These are phyloP conservation scores for Oryza glumipatula DNA, from an alignment of 176 grass and related monocot genomes.

Conservation along the genomic window DNA sequence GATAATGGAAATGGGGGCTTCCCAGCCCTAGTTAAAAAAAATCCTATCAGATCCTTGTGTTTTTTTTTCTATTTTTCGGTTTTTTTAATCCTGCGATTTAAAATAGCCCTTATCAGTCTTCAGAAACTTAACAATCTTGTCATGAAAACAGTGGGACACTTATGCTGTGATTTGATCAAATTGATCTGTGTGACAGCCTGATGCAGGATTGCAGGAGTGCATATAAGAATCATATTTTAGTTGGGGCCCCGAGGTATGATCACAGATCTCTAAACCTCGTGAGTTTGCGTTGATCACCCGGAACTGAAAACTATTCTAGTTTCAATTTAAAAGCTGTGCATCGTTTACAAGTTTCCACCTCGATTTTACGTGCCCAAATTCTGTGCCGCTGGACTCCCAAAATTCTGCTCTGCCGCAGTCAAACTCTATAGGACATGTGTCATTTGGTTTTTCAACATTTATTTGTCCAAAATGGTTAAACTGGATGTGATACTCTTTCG, in stretches of 20 bases:
- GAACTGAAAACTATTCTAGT: neutral
- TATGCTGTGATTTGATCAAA: neutral
- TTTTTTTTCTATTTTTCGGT: too few species aligned
- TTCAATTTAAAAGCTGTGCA: neutral
- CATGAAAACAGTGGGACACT: neutral
- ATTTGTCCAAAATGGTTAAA: too few species aligned
- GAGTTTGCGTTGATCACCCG: constrained; percentile 39
- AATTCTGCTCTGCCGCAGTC: neutral
- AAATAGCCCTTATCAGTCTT: neutral
- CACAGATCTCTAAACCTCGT: constrained; percentile 30
- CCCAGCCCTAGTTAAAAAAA: too few species aligned
- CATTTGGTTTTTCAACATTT: too few species aligned
- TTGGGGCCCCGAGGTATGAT: neutral
- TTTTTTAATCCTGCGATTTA: too few species aligned
- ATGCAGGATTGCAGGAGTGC: too few species aligned
- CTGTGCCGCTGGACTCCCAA: constrained; percentile 3
- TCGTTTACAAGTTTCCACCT: constrained; percentile 3
- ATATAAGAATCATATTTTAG: neutral
- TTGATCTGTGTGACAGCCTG: neutral
- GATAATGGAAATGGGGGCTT: too few species aligned
- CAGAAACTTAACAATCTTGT: too few species aligned
- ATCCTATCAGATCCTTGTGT: too few species aligned
- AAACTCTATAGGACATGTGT: neutral
- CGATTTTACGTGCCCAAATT: constrained; percentile 9
- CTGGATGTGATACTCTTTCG: too few species aligned